phyloP scores from a whole-genome alignment of 208 protist species.

The Leishmania turanica region DNA sequence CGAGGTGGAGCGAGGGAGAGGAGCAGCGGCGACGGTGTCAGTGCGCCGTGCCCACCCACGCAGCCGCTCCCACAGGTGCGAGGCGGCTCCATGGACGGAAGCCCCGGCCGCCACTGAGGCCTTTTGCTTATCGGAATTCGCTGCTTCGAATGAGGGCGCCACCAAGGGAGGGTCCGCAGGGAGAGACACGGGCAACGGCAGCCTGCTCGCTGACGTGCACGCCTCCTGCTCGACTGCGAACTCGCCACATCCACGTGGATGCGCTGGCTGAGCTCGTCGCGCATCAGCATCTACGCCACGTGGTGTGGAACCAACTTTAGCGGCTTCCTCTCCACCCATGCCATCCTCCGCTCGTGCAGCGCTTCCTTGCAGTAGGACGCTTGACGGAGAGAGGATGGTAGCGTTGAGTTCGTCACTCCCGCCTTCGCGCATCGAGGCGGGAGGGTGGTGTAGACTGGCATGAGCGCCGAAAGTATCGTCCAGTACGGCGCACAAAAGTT shows the following conservation, averaged over 20 bases:
- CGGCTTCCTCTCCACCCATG: neutral
- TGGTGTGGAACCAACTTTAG: neutral
- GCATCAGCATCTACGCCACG: neutral
- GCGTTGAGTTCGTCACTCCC: neutral
- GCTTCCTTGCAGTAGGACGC: neutral
- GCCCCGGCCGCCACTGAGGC: neutral
- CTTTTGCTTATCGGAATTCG: neutral
- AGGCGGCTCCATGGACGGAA: neutral
- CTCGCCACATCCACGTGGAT: neutral
- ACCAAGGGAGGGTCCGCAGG: neutral
- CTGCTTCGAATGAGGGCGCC: neutral
- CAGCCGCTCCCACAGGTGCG: neutral
- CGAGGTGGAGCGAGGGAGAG: neutral
- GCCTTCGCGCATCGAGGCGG: neutral
- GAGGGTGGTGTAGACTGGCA: neutral
- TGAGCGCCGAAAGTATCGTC: neutral
- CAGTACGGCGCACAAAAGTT: conserved; percentile 27
- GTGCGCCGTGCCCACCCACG: neutral
- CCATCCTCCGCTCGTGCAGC: neutral
- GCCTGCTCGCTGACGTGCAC: neutral
- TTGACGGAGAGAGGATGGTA: neutral
- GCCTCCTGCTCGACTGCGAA: neutral
- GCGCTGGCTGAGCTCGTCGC: neutral
- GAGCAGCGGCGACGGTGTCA: neutral
- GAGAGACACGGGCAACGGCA: neutral